Evolutionary conservation across 2,329 filamentous ascomycete species (phyloP), one percentile per base, ranked within the genome.

Genomic region (Fusarium sp.): DNA sequence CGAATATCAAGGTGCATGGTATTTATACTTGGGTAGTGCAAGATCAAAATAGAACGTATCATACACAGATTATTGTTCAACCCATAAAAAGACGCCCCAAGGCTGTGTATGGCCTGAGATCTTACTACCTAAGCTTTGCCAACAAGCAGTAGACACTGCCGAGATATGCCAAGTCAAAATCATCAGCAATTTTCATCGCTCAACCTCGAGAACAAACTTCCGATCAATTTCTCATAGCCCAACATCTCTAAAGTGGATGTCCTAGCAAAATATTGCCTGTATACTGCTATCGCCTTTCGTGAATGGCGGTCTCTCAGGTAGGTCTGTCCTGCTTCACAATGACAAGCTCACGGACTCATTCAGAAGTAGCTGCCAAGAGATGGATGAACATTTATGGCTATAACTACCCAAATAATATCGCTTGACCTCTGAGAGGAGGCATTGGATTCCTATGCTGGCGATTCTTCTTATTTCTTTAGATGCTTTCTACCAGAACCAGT

Each of bases 11-110:
- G 5, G 16, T 8, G n/a, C 46, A 5, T 7, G 14, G 6, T n/a
- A 6, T 8, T 5, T 9, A 7, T 10, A 14, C 21, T 31, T 16
- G 1, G 14, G 7, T 11, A 31, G 27, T n/a, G 5, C 3, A 11
- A 12, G 27, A 9, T 18, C 3, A 48, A n/a, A 31, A 12, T 48
- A 31, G 21, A 18, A 31, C 21, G 7, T 6, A n/a, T 0, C 10
- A 46, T 46, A 11, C 3, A 48, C 3, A n/a, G 3, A 12, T 7
- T n/a, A n/a, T 48, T 18, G 2, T 3, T 23, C 19, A 29, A 31
- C 4, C 33, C 21, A 49, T 23, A 2, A 19, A 33, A 2, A 2
- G 16, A 23, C 7, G 5, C 4, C 14, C 0, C 9, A 31, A n/a
- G 5, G 29, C 27, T 23, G 10, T 3, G 7, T 6, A 10, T 19